Evolutionary conservation across 495 filamentous ascomycete genomes (phyloP).

Genomic region (Staphylotrichum tortipilum): DNA sequence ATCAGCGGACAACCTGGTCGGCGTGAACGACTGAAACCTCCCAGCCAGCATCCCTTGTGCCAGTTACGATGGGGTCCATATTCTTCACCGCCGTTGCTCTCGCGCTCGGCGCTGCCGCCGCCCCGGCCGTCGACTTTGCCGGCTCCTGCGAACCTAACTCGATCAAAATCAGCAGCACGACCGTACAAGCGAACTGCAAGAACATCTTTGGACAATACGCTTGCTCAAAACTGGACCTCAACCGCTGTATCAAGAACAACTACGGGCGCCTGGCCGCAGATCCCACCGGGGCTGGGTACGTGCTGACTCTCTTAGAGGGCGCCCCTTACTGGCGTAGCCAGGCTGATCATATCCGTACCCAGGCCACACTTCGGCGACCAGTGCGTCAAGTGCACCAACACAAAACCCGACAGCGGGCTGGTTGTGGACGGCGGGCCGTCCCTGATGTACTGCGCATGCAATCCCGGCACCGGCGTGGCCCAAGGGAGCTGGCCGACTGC

Average conservation of each 20-base stretch:
- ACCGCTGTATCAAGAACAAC: constrained; percentile 20
- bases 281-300: constrained; percentile 13
- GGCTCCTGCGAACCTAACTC: constrained; percentile 12
- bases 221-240: constrained; percentile 19
- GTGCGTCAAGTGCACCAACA: constrained; percentile 20
- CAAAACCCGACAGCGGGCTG: constrained; percentile 4
- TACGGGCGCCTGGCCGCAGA: constrained; percentile 16
- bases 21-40: too few species aligned
- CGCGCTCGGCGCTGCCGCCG: neutral
- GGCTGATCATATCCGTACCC: neutral
- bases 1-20: too few species aligned
- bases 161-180: constrained; percentile 16
- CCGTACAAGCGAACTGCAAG: constrained; percentile 16
- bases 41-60: too few species aligned
- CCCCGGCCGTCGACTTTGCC: constrained; percentile 11
- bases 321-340: neutral
- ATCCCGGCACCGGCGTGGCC: constrained; percentile 15
- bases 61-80: constrained; percentile 2
- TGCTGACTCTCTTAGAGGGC: too few species aligned
- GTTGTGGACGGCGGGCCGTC: constrained; percentile 5
- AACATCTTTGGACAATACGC: constrained; percentile 13
- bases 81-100: neutral
- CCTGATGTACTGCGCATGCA: constrained; percentile 18
- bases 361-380: constrained; percentile 17
- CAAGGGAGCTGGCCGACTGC: constrained; percentile 17